These are phyloP conservation scores for Quercus parvula DNA, from an alignment of 306 rosid genomes.

Conservation along the genomic window DNA sequence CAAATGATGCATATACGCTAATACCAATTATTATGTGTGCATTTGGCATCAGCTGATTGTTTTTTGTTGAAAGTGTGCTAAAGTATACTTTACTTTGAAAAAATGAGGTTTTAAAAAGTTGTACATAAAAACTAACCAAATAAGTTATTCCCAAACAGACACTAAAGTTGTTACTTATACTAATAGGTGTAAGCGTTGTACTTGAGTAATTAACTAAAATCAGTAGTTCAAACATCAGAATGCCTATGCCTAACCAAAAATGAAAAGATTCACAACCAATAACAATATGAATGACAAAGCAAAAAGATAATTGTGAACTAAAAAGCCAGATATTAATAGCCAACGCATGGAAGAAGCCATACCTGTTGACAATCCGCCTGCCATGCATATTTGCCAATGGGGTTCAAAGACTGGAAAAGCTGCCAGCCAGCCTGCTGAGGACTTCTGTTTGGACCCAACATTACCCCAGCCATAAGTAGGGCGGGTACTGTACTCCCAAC, in stretches of 20 bases:
- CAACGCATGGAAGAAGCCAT: slow-evolving; percentile 28
- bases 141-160: too few relatives aligned
- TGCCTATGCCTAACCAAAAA: not conserved
- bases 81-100: too few relatives aligned
- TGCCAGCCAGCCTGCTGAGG: slow-evolving; percentile 98
- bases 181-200: not conserved
- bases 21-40: too few relatives aligned
- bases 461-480: slow-evolving; percentile 97
- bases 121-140: too few relatives aligned
- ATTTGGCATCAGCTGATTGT: too few relatives aligned
- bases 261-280: slow-evolving; percentile 2
- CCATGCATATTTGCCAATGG: slow-evolving; percentile 99
- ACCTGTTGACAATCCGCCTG: slow-evolving; percentile 89
- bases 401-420: slow-evolving; percentile 99
- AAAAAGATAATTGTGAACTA: slow-evolving; percentile 7
- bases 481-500: slow-evolving; percentile 91
- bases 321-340: slow-evolving; percentile 2
- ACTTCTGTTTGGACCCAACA: slow-evolving; percentile 76
- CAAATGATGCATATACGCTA: too few relatives aligned
- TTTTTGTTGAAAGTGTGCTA: too few relatives aligned
- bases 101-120: too few relatives aligned
- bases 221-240: slow-evolving; percentile 1
- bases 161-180: too few relatives aligned
- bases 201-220: slow-evolving; percentile 7
- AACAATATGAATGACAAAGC: slow-evolving; percentile 2